Percentiles rank a stretch among this genome's conserved stretches.
Evolutionary conservation across 2,329 filamentous ascomycete genomes (phyloP).

Genomic region (Lecanicillium sp.): DNA sequence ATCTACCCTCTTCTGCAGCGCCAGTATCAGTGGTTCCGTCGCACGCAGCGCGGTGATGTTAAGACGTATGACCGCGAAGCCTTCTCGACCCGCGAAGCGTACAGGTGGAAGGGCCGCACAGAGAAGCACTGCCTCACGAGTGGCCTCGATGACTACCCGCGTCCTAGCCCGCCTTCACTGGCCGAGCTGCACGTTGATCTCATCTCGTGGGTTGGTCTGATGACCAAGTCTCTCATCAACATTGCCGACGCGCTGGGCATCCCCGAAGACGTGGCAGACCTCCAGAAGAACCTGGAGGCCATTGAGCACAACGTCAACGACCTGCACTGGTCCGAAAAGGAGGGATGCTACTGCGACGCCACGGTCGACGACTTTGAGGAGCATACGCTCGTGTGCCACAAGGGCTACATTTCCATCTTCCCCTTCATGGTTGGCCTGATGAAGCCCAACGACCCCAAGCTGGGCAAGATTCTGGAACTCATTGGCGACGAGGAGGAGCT

Average conservation of each 20-base stretch:
- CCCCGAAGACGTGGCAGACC: slow-evolving; percentile 66
- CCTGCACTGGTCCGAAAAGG: slow-evolving; percentile 80
- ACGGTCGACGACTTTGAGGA: slow-evolving; percentile 96
- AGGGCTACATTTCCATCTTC: slow-evolving; percentile 90
- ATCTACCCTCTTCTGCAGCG: slow-evolving; percentile 82
- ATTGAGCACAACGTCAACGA: slow-evolving; percentile 84
- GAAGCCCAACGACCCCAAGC: slow-evolving; percentile 61
- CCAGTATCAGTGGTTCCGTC: slow-evolving; percentile 92
- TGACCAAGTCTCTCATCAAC: slow-evolving; percentile 76
- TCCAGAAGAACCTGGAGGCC: slow-evolving; percentile 63
- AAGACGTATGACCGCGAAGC: slow-evolving; percentile 86
- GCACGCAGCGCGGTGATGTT: slow-evolving; percentile 83
- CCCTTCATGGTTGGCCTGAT: slow-evolving; percentile 84
- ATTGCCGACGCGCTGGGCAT: slow-evolving; percentile 72
- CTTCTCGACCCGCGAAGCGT: slow-evolving; percentile 83
- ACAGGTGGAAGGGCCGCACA: slow-evolving; percentile 89
- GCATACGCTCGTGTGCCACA: slow-evolving; percentile 82
- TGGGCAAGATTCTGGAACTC: slow-evolving; percentile 69
- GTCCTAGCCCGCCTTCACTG: slow-evolving; percentile 86
- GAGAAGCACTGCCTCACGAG: slow-evolving; percentile 83
- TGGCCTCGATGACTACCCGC: slow-evolving; percentile 92
- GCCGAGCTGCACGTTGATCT: slow-evolving; percentile 93
- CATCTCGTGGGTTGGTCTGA: slow-evolving; percentile 95
- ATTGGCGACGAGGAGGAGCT: slow-evolving; percentile 75
- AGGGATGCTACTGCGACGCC: slow-evolving; percentile 84